Conservation (phyloP, 2,329 filamentous ascomycete species). For the Didymella pinodella region DNA sequence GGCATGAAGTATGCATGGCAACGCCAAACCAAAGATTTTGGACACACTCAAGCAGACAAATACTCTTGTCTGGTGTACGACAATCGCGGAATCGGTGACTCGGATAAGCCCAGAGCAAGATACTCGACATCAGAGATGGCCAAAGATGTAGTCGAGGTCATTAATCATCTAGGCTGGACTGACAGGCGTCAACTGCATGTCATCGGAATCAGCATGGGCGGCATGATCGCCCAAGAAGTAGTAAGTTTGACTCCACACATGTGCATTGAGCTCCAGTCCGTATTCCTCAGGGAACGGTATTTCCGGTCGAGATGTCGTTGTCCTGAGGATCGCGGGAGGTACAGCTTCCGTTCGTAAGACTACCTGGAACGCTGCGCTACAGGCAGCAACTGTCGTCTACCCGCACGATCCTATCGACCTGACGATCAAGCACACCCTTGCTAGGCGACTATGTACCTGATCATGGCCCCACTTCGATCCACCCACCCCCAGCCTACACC, state of each 20-base stretch:
- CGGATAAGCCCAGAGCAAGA: constrained; percentile 76
- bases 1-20: constrained; percentile 76
- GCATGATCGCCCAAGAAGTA: constrained; percentile 91
- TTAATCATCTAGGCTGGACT: constrained; percentile 74
- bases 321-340: constrained; percentile 31
- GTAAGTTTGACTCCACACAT: constrained; percentile 47
- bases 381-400: constrained; percentile 27
- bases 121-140: constrained; percentile 91
- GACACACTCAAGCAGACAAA: constrained; percentile 70
- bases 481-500: constrained; percentile 26
- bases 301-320: neutral
- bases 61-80: constrained; percentile 82
- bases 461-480: constrained; percentile 34
- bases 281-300: neutral
- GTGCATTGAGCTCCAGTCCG: constrained; percentile 18
- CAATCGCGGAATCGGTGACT: constrained; percentile 84
- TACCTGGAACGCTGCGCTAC: constrained; percentile 21
- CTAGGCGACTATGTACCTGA: constrained; percentile 24
- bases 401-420: neutral
- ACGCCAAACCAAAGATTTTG: constrained; percentile 82
- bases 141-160: constrained; percentile 74
- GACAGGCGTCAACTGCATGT: constrained; percentile 68
- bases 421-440: constrained; percentile 36
- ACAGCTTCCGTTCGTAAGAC: constrained; percentile 33
- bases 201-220: constrained; percentile 82